These are phyloP conservation scores for Curvularia hawaiiensis DNA, from an alignment of 2,329 filamentous ascomycete genomes.

Conservation along the genomic window DNA sequence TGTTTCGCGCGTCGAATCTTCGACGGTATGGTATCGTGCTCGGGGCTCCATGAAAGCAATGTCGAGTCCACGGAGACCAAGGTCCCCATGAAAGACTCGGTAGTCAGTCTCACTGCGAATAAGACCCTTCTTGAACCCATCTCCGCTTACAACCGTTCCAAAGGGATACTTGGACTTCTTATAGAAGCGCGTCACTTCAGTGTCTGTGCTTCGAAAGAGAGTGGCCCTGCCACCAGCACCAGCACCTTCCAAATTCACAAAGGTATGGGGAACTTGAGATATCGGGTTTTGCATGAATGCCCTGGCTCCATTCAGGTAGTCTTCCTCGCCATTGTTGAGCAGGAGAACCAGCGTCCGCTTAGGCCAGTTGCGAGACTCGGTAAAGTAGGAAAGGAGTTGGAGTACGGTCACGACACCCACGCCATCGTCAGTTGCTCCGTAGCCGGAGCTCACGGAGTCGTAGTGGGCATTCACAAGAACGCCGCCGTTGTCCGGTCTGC, in stretches of 20 bases:
- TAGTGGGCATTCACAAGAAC: slow-evolving; percentile 96
- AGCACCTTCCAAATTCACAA: slow-evolving; percentile 93
- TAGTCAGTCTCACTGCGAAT: slow-evolving; percentile 92
- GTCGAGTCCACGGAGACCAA: slow-evolving; percentile 86
- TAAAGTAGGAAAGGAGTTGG: slow-evolving; percentile 87
- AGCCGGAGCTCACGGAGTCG: slow-evolving; percentile 90
- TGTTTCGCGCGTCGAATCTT: slow-evolving; percentile 84
- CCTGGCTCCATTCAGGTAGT: slow-evolving; percentile 84
- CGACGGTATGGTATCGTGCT: slow-evolving; percentile 85
- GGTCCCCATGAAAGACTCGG: slow-evolving; percentile 74
- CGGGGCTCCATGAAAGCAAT: slow-evolving; percentile 89
- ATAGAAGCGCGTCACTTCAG: slow-evolving; percentile 83
- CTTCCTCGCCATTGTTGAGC: slow-evolving; percentile 96
- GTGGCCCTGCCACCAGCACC: slow-evolving; percentile 88
- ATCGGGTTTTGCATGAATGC: slow-evolving; percentile 85
- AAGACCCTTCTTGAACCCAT: slow-evolving; percentile 80
- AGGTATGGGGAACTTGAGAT: slow-evolving; percentile 79
- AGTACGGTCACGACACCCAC: slow-evolving; percentile 86
- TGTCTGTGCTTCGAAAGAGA: slow-evolving; percentile 86
- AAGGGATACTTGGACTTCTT: slow-evolving; percentile 74
- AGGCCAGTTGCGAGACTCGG: slow-evolving; percentile 69
- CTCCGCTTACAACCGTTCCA: slow-evolving; percentile 78
- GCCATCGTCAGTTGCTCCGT: slow-evolving; percentile 92
- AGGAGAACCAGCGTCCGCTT: slow-evolving; percentile 81
- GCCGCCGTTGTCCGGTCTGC: slow-evolving; percentile 65